Evolutionary conservation across 2,329 filamentous ascomycete genomes (phyloP).

Genomic region (Trichocomaceae sp.): DNA sequence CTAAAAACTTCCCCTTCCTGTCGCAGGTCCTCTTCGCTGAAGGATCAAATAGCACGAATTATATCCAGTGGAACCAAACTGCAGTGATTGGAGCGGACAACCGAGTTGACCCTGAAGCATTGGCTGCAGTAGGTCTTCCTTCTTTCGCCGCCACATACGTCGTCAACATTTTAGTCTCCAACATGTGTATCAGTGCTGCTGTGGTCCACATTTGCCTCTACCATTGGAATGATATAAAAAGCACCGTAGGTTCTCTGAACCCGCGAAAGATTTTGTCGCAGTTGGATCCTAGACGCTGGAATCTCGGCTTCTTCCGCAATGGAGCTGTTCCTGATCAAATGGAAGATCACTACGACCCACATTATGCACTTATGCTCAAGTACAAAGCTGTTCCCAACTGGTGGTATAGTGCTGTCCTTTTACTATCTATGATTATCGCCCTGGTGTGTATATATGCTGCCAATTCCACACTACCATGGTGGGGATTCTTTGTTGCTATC

Average conservation of each 20-base stretch:
- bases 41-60: not conserved
- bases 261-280: constrained; percentile 38
- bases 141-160: not conserved
- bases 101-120: not conserved
- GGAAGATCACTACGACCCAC: constrained; percentile 37
- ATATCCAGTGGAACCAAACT: not conserved
- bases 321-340: not conserved
- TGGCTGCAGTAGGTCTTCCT: not conserved
- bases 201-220: constrained; percentile 48
- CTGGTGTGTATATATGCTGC: constrained; percentile 47
- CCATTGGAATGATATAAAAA: constrained; percentile 38
- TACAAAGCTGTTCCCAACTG: constrained; percentile 49
- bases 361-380: constrained; percentile 44
- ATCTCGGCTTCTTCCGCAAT: not conserved
- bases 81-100: not conserved
- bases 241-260: constrained; percentile 38
- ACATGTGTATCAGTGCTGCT: constrained; percentile 43
- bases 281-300: not conserved
- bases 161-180: constrained; percentile 50
- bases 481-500: constrained; percentile 48
- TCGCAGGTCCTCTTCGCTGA: not conserved
- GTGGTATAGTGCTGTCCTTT: constrained; percentile 46
- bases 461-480: constrained; percentile 41
- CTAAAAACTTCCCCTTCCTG: constrained; percentile 31
- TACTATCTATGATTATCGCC: constrained; percentile 43